Conservation (phyloP, 768 basidiomycete genomes). For the Termitomyces sp. region DNA sequence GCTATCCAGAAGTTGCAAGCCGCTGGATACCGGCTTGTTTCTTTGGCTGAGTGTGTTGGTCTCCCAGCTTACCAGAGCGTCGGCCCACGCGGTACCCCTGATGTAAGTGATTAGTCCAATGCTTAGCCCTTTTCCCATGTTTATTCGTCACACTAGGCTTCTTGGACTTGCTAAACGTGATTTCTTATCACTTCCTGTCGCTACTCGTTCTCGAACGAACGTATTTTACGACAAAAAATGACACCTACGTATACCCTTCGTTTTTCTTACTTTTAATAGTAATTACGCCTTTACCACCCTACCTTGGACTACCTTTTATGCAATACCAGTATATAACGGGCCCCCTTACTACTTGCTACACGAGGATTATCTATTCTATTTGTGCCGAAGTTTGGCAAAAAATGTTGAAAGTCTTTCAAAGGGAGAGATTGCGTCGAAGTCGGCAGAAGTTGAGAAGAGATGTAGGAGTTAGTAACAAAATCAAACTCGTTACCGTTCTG, state of each 20-base stretch:
- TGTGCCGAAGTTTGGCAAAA: background rate
- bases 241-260: background rate
- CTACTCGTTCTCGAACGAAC: background rate
- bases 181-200: background rate
- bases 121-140: background rate
- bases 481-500: no score
- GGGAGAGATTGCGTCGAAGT: background rate
- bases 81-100: conserved; percentile 22
- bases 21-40: conserved; percentile 40
- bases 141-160: background rate
- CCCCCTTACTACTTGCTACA: background rate
- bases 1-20: conserved; percentile 31
- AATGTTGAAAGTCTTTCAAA: background rate
- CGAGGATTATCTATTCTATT: background rate
- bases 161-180: conserved; percentile 12
- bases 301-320: background rate
- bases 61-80: conserved; percentile 32
- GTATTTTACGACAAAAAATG: background rate
- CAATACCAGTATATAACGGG: background rate
- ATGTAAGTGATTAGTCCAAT: conserved; percentile 22
- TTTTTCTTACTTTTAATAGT: background rate
- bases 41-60: conserved; percentile 37
- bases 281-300: no score
- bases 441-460: background rate
- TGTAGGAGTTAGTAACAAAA: background rate